Evolutionary conservation across 768 basidiomycete genomes (phyloP).

Genomic region (Paxillus involutus): DNA sequence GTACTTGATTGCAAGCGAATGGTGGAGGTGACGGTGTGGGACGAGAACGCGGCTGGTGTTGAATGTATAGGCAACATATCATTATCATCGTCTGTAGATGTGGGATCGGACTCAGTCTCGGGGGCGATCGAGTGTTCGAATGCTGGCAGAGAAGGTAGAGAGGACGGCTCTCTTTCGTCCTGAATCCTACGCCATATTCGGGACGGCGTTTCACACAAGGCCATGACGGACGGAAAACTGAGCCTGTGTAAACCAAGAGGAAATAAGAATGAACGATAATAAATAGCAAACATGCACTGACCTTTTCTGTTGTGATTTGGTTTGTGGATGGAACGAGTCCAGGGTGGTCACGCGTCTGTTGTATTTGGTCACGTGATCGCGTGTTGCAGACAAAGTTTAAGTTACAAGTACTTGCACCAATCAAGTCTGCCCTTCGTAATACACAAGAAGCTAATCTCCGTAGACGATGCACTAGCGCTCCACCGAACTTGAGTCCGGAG

Average conservation of each 20-base stretch:
- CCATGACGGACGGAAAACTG: conserved; percentile 30
- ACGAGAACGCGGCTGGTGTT: conserved; percentile 55
- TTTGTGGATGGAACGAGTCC: not conserved
- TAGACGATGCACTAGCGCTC: too few species aligned
- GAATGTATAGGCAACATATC: conserved; percentile 61
- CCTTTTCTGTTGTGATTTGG: not conserved
- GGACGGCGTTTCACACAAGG: conserved; percentile 76
- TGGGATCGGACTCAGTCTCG: conserved; percentile 35
- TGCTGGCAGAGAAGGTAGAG: conserved; percentile 71
- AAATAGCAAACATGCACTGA: not conserved
- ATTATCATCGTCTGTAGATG: conserved; percentile 41
- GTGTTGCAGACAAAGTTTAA: not conserved
- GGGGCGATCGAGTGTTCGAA: conserved; percentile 63
- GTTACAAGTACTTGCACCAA: too few species aligned
- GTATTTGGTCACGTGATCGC: conserved; percentile 23
- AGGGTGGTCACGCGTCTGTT: conserved; percentile 18
- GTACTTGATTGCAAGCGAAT: conserved; percentile 53
- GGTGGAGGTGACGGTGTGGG: conserved; percentile 49
- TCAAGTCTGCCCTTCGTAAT: not conserved
- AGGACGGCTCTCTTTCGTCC: conserved; percentile 77
- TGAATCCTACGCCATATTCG: conserved; percentile 84
- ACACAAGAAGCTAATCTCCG: not conserved
- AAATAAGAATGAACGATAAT: not conserved
- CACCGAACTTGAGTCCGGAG: too few species aligned
- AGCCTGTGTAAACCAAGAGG: not conserved